These are phyloP conservation scores for Aureobasidium sp. DNA, from an alignment of 2,329 filamentous ascomycete genomes.

Conservation along the genomic window DNA sequence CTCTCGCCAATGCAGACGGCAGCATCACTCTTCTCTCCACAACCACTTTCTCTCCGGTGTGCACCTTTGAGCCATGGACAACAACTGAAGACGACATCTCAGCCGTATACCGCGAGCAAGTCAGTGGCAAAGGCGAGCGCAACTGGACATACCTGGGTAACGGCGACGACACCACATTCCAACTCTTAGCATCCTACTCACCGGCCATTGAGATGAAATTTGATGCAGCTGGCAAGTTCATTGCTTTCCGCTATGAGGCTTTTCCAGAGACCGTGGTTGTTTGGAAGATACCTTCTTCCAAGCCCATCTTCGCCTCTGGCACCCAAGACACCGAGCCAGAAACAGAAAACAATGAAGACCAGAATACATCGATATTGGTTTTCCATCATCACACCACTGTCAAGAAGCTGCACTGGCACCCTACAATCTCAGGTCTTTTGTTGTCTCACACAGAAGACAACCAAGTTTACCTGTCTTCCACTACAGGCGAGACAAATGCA, in stretches of 20 bases:
- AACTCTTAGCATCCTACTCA: slow-evolving; percentile 21
- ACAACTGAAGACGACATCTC: neutral
- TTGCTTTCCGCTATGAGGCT: neutral
- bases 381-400: slow-evolving; percentile 38
- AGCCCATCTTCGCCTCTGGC: neutral
- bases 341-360: slow-evolving; percentile 21
- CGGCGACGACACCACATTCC: slow-evolving; percentile 21
- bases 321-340: neutral
- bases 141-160: slow-evolving; percentile 24
- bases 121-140: slow-evolving; percentile 18
- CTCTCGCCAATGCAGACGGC: slow-evolving; percentile 21
- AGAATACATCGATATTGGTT: slow-evolving; percentile 28
- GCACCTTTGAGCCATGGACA: slow-evolving; percentile 21
- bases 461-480: slow-evolving; percentile 32
- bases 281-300: slow-evolving; percentile 16
- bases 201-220: slow-evolving; percentile 8
- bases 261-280: slow-evolving; percentile 14
- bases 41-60: slow-evolving; percentile 22
- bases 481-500: slow-evolving; percentile 13
- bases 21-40: slow-evolving; percentile 24
- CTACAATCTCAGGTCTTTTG: slow-evolving; percentile 26
- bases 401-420: slow-evolving; percentile 37
- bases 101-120: slow-evolving; percentile 16
- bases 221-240: neutral
- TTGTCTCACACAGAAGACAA: slow-evolving; percentile 36